Evolutionary conservation across 1,139 yeast genomes (phyloP).

Genomic region (Geotrichum aggregatum): DNA sequence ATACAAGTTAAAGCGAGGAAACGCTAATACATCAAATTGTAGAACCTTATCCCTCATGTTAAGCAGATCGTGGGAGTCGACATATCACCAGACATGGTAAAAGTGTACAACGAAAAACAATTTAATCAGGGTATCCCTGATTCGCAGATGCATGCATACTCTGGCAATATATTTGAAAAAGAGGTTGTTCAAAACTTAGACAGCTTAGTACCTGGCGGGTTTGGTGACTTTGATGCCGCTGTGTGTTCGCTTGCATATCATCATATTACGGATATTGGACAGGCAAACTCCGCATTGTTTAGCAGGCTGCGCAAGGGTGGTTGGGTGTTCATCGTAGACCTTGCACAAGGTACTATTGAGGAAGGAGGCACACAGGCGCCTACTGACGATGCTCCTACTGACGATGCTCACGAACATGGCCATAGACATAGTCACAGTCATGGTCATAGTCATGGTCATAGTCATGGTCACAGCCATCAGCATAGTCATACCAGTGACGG

Average conservation of each 20-base stretch:
- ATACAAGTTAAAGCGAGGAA: background rate
- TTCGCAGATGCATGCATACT: conserved; percentile 28
- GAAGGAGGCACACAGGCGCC: conserved; percentile 7
- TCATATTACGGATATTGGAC: conserved; percentile 31
- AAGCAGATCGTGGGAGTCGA: conserved; percentile 33
- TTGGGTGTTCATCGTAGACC: conserved; percentile 29
- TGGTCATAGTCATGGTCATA: background rate
- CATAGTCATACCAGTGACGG: conserved; percentile 4
- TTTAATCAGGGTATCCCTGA: conserved; percentile 28
- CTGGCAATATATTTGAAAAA: conserved; percentile 22
- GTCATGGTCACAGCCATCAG: background rate
- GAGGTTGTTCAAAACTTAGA: no score
- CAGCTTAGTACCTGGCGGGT: conserved; percentile 26
- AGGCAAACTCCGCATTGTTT: conserved; percentile 25
- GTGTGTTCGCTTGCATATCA: conserved; percentile 34
- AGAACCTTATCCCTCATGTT: conserved; percentile 12
- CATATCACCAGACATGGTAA: conserved; percentile 32
- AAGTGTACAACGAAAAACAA: conserved; percentile 28
- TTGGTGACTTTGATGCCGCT: conserved; percentile 29
- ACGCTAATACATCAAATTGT: no score
- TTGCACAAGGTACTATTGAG: conserved; percentile 14
- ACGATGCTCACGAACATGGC: background rate
- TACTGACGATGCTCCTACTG: background rate
- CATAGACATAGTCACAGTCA: conserved; percentile 8
- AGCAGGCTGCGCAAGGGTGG: conserved; percentile 29